Percentiles rank a stretch among this genome's conserved stretches.
phyloP scores from a whole-genome alignment of 257 asterid species.

The Solanum lycopersicoides region DNA sequence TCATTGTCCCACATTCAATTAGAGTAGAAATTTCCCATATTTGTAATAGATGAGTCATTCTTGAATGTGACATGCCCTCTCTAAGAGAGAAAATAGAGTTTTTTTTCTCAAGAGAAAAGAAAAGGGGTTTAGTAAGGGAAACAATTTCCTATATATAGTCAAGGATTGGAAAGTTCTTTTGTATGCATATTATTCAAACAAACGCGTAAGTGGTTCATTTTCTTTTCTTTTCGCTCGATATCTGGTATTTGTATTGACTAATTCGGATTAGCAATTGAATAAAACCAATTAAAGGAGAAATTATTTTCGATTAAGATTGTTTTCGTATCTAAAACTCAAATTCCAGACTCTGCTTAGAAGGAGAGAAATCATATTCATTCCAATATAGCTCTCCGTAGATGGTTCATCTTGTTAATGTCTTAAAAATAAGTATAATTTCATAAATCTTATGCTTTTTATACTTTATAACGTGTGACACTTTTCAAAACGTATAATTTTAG shows the following conservation, averaged over 20 bases:
- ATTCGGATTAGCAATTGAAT: neutral
- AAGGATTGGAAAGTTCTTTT: neutral
- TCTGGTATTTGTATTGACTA: neutral
- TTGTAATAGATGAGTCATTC: neutral
- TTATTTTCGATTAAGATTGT: neutral
- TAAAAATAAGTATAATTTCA: too few relatives aligned
- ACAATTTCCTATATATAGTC: neutral
- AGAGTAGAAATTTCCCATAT: neutral
- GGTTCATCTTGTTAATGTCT: too few relatives aligned
- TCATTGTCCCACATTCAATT: neutral
- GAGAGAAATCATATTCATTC: neutral
- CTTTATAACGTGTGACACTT: neutral
- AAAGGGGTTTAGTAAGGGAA: neutral
- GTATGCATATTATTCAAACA: neutral
- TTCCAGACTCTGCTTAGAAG: neutral
- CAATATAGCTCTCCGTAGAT: neutral
- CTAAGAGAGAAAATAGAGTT: neutral
- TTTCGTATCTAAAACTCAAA: neutral
- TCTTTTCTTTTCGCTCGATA: neutral
- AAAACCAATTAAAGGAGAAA: neutral
- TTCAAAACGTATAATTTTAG: neutral
- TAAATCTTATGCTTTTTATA: neutral
- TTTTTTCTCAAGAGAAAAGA: neutral
- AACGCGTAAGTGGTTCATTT: neutral
- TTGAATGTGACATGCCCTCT: neutral